Base-by-base conservation (phyloP, 2,329 filamentous ascomycete species). In the Drechslera avenae region DNA sequence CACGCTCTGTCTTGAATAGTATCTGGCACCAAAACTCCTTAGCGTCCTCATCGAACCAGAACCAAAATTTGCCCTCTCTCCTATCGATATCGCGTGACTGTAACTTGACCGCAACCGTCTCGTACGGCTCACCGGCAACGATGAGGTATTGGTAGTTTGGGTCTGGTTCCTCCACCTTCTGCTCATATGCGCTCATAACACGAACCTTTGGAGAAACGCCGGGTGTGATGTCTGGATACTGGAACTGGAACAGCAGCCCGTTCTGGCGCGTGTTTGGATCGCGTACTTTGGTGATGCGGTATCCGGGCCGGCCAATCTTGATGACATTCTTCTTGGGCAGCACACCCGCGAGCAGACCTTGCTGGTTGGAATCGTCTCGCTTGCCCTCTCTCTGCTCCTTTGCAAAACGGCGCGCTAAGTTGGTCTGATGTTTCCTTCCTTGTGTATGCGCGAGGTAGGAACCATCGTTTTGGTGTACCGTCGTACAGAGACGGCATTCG, bases 21-120 rank as follows among this genome's bases (percentile, higher is more conserved):
- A 99, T 83, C 80, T 97, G 94, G 33, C 97, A 84, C 90, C 91
- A 97, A 72, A 95, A 99, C 79, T 97, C 93, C 81, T 95, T 96
- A 57, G 88, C 86, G 73, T 99, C 94, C 54, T 88, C 87, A 76
- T 99, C 94, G 81, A 92, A 99, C 86, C 92, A 97, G 46, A 85
- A 88, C 83, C 93, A 99, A 75, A 92, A 94, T 67, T 87, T 84
- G 50, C 90, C 92, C 61, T 95, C 91, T 18, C 89, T 83, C 65
- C 91, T 85, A 77, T 99, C 94, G 52, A 99, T 86, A 79, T 97
- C 94, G 52, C 91, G 82, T 4, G 92, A 90, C 73, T 96, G 94
- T 47, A 99, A 81, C 81, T 99, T 99, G 75, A 99, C 97, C 4
- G 85, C 90, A 73, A 93, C 95, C 2, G 91, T 97, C 84, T 99